A percentile compares a stretch with the other conserved stretches of the same genome.
These are phyloP conservation scores for Perkinsela sp. DNA, from an alignment of 208 protist genomes.

Conservation along the genomic window DNA sequence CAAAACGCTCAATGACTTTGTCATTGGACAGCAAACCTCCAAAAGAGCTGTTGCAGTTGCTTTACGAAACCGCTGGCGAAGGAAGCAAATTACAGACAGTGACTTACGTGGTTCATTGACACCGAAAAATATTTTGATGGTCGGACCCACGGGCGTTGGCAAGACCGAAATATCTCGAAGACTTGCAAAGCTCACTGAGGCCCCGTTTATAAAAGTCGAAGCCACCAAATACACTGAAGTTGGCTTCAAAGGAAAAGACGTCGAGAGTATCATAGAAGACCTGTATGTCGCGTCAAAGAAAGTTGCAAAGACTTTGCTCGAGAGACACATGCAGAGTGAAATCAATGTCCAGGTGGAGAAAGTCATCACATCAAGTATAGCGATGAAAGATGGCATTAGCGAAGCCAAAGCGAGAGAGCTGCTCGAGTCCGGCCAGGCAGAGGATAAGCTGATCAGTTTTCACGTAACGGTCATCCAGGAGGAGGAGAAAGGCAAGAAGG, in stretches of 20 bases:
- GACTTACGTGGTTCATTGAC: slow-evolving; percentile 44
- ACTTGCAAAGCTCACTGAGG: slow-evolving; percentile 78
- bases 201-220: slow-evolving; percentile 90
- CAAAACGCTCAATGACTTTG: slow-evolving; percentile 68
- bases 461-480: slow-evolving; percentile 1
- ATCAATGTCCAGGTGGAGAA: slow-evolving; percentile 2
- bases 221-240: slow-evolving; percentile 92
- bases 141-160: slow-evolving; percentile 65
- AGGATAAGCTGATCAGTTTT: slow-evolving; percentile 2
- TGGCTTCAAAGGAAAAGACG: slow-evolving; percentile 78
- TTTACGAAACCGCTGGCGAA: slow-evolving; percentile 75
- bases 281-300: slow-evolving; percentile 65
- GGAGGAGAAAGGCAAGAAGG: background rate
- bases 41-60: slow-evolving; percentile 84
- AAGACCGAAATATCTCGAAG: slow-evolving; percentile 82
- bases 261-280: slow-evolving; percentile 82
- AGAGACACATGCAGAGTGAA: slow-evolving; percentile 25
- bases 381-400: background rate
- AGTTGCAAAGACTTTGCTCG: slow-evolving; percentile 34
- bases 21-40: slow-evolving; percentile 76
- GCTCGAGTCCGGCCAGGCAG: slow-evolving; percentile 4
- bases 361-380: background rate
- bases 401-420: slow-evolving; percentile 1
- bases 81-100: slow-evolving; percentile 31
- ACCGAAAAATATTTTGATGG: slow-evolving; percentile 74